Conservation (phyloP, 2,329 filamentous ascomycete species). For the Colletotrichum somersetense region DNA sequence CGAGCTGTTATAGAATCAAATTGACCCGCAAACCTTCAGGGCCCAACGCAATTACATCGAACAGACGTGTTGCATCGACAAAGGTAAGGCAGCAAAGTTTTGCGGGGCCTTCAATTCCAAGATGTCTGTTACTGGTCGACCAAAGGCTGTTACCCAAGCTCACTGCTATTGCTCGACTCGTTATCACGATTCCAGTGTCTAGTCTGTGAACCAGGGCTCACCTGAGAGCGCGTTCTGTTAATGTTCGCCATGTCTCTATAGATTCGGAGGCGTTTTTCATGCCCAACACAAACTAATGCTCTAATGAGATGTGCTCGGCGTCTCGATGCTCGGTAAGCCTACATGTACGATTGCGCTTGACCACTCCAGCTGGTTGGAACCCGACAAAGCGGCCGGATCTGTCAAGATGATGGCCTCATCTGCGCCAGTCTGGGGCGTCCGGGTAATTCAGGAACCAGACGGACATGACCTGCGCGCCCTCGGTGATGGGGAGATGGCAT, state of each 20-base stretch:
- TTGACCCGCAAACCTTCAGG: not conserved
- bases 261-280: no score
- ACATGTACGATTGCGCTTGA: not conserved
- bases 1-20: not conserved
- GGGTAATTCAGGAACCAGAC: conserved; percentile 24
- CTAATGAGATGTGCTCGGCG: not conserved
- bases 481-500: conserved; percentile 1
- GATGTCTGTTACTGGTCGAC: not conserved
- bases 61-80: not conserved
- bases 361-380: not conserved
- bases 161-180: not conserved
- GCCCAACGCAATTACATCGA: not conserved
- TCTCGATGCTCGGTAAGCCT: not conserved
- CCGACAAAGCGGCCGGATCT: not conserved
- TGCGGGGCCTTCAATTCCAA: not conserved
- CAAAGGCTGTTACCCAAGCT: not conserved
- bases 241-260: no score
- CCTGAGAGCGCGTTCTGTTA: not conserved
- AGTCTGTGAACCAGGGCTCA: not conserved
- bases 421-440: not conserved
- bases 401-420: not conserved
- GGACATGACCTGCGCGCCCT: not conserved
- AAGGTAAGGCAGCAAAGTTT: not conserved
- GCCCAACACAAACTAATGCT: no score
- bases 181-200: not conserved